Base-by-base conservation (phyloP, 2,329 filamentous ascomycete species). In the Fusarium kyushuense region DNA sequence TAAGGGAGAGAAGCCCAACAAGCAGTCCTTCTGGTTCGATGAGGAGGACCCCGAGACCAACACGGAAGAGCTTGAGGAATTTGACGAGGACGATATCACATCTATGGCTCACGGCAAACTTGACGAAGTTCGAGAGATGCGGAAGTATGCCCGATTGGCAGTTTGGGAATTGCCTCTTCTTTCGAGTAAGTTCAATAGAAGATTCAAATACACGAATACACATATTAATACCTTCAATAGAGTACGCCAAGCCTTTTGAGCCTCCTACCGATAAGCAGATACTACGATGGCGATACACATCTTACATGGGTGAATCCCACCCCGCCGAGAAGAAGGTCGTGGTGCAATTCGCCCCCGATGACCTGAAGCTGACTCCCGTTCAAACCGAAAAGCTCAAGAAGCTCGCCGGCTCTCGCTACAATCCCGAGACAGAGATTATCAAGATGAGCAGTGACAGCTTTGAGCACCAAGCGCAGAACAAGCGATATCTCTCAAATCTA, bases 161-260 rank as follows among this genome's bases (percentile, higher is more conserved):
- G 93, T 94, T 25, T 99, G 96, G 94, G 96, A 99, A 80, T 92
- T 99, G 91, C 96, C 96, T 12, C 82, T 97, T 66, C 84, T 99
- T 63, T 89, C 90, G 60, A 92, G 94, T 97, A 87, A 79, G 92
- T 85, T 25, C 17, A 16, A 47, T 19, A 25, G 19, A 41, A 47
- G 19, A 33, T 33, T 40, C 11, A 21, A 35, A 29, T 30, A 17
- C n/a, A 53, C n/a, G 54, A 45, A 43, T 42, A 27, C 25, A 29
- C 11, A 38, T 61, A 54, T 51, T 70, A 53, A 69, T 54, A 41
- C n/a, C 40, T 38, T 57, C 38, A 40, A 49, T 75, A 97, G 93
- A 95, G 77, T 87, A 96, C 66, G 91, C 92, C 56, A 92, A 92
- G 79, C 91, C 92, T 19, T 98, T 97, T 78, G 81, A 85, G 63